These are phyloP conservation scores for Martiniozyma abietophila DNA, from an alignment of 805 yeast genomes.

Conservation along the genomic window DNA sequence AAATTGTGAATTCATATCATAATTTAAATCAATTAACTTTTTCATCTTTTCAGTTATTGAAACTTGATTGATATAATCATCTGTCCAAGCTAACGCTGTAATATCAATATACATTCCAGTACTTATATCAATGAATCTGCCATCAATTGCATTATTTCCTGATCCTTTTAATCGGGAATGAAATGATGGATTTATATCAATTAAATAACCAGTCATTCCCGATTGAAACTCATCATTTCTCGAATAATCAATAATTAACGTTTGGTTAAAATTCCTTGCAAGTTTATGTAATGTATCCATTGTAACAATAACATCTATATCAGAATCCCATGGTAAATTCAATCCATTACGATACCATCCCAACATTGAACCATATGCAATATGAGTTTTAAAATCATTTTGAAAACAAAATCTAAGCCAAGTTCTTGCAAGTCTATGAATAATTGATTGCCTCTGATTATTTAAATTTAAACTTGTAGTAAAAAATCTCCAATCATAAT, in stretches of 20 bases:
- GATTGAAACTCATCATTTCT: constrained; percentile 9
- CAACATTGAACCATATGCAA: constrained; percentile 54
- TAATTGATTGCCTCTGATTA: constrained; percentile 18
- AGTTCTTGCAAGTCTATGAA: constrained; percentile 42
- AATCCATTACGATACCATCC: constrained; percentile 57
- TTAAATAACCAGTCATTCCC: constrained; percentile 26
- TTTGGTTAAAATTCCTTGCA: constrained; percentile 39
- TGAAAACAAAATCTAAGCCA: constrained; percentile 44
- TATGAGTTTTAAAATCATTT: constrained; percentile 43
- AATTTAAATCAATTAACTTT: constrained; percentile 14
- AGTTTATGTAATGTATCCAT: constrained; percentile 33
- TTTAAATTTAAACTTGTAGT: constrained; percentile 17
- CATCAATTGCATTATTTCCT: constrained; percentile 46
- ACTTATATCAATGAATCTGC: constrained; percentile 42
- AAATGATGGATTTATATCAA: constrained; percentile 29
- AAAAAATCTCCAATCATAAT: constrained; percentile 42
- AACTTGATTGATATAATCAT: constrained; percentile 7
- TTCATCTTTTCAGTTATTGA: constrained; percentile 4
- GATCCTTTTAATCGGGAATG: constrained; percentile 31
- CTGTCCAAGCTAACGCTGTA: constrained; percentile 27
- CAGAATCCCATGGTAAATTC: constrained; percentile 53
- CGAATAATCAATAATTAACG: constrained; percentile 36
- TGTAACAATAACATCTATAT: constrained; percentile 54
- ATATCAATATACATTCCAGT: constrained; percentile 40
- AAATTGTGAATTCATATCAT: constrained; percentile 11